Evolutionary conservation across 2,329 filamentous ascomycete genomes (phyloP), one percentile per base, ranked within the genome.

Genomic region (Aspergillus sp.): DNA sequence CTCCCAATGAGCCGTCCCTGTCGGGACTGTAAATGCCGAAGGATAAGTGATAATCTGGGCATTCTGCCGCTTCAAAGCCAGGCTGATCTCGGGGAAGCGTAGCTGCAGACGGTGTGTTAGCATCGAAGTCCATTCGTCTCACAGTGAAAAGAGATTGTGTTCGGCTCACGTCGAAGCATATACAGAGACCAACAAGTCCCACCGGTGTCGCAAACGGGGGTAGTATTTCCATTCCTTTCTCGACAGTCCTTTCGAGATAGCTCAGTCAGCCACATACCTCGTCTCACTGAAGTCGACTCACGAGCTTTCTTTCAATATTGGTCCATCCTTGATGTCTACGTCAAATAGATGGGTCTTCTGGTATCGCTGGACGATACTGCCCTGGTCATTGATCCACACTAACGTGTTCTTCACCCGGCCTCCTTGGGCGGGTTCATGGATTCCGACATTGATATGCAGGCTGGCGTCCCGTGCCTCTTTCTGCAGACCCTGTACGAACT

Each of bases 281-380:
- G 2, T 10, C 19, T 14, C 12, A n/a, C 17, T 4, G 8, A 11
- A 8, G 10, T 13, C 16, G 8, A 51, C 59, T 34, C 42, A 66
- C 61, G 68, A 61, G 51, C 74, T 79, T 53, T 84, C 80, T 44
- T 70, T 75, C 41, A 82, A 55, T 0, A 66, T 57, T 0, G 77
- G 75, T 0, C 74, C 75, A 15, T 64, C 63, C 34, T 69, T 61
- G 36, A 77, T 72, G 26, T 70, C 69, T 37, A 78, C 72, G 56
- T 95, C 86, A 60, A 96, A 95, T 10, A 95, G 71, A 56, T 95
- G 88, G 19, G 94, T 64, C 58, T 96, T 96, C 57, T 93, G 82
- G 61, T 95, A 95, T 13, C 69, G 64, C 10, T 78, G 68, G 1
- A 61, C 58, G 16, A 83, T 75, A 4, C 67, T 51, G 1, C 80